Conservation (phyloP, 139 green algal species). For the Tetratostichococcus sp. region DNA sequence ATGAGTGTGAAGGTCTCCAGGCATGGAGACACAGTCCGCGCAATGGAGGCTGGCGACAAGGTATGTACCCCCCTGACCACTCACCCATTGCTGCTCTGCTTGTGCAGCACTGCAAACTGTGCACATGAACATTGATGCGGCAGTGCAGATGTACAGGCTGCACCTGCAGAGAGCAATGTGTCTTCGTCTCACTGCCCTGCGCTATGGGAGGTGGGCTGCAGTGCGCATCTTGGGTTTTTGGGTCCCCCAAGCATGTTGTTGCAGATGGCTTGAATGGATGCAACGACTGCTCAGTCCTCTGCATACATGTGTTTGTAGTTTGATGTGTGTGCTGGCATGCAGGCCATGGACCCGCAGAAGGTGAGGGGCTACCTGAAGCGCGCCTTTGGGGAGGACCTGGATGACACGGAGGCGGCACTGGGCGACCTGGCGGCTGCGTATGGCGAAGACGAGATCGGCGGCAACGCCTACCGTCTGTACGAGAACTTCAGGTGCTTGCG, state of each 20-base stretch:
- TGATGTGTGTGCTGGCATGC: neutral
- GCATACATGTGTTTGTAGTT: too few relatives aligned
- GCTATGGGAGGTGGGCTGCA: too few relatives aligned
- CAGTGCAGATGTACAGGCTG: too few relatives aligned
- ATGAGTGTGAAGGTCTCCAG: neutral
- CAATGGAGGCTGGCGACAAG: constrained; percentile 6
- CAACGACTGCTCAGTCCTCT: too few relatives aligned
- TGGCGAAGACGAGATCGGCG: constrained; percentile 16
- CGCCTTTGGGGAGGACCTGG: constrained; percentile 21
- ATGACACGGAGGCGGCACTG: constrained; percentile 24
- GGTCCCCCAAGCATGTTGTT: too few relatives aligned
- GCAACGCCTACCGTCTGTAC: constrained; percentile 33
- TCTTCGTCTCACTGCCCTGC: too few relatives aligned
- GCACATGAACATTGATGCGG: neutral
- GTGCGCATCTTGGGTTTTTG: too few relatives aligned
- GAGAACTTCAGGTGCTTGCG: constrained; percentile 29
- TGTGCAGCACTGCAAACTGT: neutral
- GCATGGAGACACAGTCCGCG: constrained; percentile 15
- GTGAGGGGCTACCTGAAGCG: constrained; percentile 25
- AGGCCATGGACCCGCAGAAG: constrained; percentile 16
- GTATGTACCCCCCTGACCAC: neutral
- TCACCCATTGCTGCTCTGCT: neutral
- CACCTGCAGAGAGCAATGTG: too few relatives aligned
- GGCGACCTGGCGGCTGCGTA: constrained; percentile 16
- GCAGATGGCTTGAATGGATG: neutral